phyloP scores from a whole-genome alignment of 2,329 filamentous ascomycete species.

The Neofusicoccum cordaticola region DNA sequence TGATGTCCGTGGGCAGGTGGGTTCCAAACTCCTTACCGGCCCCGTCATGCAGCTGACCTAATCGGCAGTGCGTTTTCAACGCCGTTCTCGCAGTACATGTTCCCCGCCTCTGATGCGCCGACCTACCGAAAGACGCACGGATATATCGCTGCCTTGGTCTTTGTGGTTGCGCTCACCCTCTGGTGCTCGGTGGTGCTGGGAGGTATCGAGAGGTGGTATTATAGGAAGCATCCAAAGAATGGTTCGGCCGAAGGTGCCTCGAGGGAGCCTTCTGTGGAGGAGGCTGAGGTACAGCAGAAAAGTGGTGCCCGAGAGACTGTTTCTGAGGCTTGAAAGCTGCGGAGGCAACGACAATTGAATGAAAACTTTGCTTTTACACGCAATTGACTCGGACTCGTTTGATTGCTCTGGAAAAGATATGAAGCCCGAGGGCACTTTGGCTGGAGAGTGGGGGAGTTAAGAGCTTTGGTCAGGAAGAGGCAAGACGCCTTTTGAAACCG shows the following conservation, averaged over 20 bases:
- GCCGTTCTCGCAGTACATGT: slow-evolving; percentile 20
- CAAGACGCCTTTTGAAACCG: too few species aligned
- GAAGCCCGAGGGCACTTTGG: too few species aligned
- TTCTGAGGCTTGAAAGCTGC: background rate
- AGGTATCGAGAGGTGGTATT: slow-evolving; percentile 1
- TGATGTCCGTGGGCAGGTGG: slow-evolving; percentile 17
- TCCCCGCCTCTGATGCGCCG: slow-evolving; percentile 18
- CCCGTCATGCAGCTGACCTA: background rate
- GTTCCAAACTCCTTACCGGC: background rate
- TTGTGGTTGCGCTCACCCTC: slow-evolving; percentile 19
- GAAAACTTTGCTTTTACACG: too few species aligned
- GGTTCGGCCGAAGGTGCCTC: background rate
- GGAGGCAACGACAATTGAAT: too few species aligned
- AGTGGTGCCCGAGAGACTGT: background rate
- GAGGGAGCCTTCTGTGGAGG: background rate
- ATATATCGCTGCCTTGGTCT: slow-evolving; percentile 17
- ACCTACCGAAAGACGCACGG: slow-evolving; percentile 15
- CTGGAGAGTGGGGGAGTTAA: too few species aligned
- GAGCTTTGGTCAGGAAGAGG: too few species aligned
- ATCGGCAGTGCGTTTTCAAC: background rate
- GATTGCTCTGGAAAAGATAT: too few species aligned
- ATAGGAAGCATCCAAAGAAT: background rate
- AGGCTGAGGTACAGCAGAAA: background rate
- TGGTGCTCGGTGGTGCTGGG: slow-evolving; percentile 15
- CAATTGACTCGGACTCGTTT: too few species aligned